These are phyloP conservation scores for Starmerella stellata DNA, from an alignment of 805 yeast genomes.

Conservation along the genomic window DNA sequence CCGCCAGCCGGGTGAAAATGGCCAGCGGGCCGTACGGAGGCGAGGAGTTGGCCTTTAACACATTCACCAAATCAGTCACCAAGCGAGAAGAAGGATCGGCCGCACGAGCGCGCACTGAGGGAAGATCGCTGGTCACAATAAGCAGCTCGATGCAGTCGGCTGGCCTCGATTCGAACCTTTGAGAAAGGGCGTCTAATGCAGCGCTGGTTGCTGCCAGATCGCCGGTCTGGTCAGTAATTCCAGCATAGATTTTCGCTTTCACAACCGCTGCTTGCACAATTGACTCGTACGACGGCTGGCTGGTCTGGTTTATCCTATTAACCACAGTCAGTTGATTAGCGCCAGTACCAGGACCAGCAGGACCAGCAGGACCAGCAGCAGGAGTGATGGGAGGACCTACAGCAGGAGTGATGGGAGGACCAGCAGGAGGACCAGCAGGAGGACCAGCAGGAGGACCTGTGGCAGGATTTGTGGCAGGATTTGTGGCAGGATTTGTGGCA, in stretches of 20 bases:
- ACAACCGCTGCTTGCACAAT: conserved; percentile 21
- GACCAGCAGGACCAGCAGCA: no score
- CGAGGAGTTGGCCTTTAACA: conserved; percentile 8
- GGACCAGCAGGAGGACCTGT: no score
- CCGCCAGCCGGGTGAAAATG: conserved; percentile 20
- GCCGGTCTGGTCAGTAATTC: conserved; percentile 14
- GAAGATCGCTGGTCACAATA: conserved; percentile 22
- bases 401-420: no score
- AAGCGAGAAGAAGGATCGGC: conserved; percentile 4
- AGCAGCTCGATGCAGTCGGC: conserved; percentile 24
- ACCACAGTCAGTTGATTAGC: no score
- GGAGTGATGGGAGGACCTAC: no score
- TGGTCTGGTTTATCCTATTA: no score
- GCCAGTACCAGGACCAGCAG: no score
- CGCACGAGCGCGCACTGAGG: conserved; percentile 19
- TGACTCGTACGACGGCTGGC: no score
- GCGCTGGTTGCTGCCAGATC: conserved; percentile 11
- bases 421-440: no score
- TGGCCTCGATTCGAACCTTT: conserved; percentile 9
- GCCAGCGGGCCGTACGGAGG: conserved; percentile 22
- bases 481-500: no score
- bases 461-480: no score
- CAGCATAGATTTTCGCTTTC: conserved; percentile 21
- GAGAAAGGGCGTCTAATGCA: conserved; percentile 19
- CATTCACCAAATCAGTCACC: conserved; percentile 9